These are phyloP conservation scores for Neoboletus subvelutipes DNA, from an alignment of 768 basidiomycete genomes.

Conservation along the genomic window DNA sequence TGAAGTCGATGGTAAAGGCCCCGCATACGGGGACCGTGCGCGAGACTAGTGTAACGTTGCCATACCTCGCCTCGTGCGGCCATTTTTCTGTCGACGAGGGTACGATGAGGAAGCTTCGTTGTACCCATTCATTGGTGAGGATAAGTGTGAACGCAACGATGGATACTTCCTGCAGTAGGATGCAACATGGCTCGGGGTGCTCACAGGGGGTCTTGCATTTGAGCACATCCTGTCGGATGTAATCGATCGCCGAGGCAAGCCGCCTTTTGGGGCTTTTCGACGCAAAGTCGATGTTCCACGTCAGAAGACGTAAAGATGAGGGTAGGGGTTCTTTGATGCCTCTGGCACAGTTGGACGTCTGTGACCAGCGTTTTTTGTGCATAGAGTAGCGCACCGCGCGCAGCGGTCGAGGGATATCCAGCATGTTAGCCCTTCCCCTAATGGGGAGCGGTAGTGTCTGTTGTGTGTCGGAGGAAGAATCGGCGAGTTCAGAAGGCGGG, in stretches of 20 bases:
- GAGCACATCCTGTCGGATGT: conserved; percentile 57
- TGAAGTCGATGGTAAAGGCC: conserved; percentile 53
- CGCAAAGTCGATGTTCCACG: conserved; percentile 70
- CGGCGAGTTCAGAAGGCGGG: conserved; percentile 26
- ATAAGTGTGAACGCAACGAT: conserved; percentile 44
- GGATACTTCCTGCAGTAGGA: conserved; percentile 72
- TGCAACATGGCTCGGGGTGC: conserved; percentile 56
- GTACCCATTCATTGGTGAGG: conserved; percentile 61
- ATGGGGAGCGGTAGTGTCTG: conserved; percentile 18
- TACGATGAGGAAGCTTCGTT: conserved; percentile 54
- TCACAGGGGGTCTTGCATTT: conserved; percentile 39
- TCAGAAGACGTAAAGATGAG: conserved; percentile 53
- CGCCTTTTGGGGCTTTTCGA: conserved; percentile 41
- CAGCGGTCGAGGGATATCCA: conserved; percentile 29
- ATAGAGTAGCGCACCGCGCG: conserved; percentile 34
- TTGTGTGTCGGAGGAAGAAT: conserved; percentile 30
- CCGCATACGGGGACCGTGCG: conserved; percentile 49
- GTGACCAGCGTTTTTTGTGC: conserved; percentile 34
- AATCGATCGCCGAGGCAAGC: conserved; percentile 46
- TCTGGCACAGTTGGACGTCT: conserved; percentile 35
- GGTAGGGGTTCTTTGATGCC: conserved; percentile 38
- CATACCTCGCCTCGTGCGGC: conserved; percentile 51
- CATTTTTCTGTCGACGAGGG: conserved; percentile 57
- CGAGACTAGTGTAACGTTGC: conserved; percentile 71
- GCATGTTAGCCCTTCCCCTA: conserved; percentile 19